phyloP scores from a whole-genome alignment of 2,329 filamentous ascomycete genomes.

The Lachnellula arida region DNA sequence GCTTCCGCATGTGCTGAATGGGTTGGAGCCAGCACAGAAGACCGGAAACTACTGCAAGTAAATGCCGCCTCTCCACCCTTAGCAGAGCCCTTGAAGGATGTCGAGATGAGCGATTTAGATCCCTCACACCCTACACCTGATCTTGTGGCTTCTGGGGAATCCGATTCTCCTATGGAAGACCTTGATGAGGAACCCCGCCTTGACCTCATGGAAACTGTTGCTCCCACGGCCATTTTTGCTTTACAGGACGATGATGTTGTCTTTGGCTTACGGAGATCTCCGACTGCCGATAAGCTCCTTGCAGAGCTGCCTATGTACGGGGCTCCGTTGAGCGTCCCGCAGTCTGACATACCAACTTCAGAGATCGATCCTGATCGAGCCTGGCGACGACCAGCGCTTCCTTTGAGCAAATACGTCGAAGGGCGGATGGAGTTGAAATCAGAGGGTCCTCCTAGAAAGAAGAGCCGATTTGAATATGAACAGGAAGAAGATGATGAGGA shows the following conservation, averaged over 20 bases:
- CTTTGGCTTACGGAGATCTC: constrained; percentile 70
- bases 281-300: constrained; percentile 70
- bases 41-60: constrained; percentile 65
- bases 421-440: constrained; percentile 70
- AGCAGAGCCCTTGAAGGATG: constrained; percentile 27
- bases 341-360: constrained; percentile 51
- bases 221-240: constrained; percentile 77
- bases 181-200: constrained; percentile 32
- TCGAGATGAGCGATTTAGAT: constrained; percentile 30
- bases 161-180: constrained; percentile 49
- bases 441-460: constrained; percentile 64
- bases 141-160: constrained; percentile 58
- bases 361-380: constrained; percentile 62
- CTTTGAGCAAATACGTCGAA: constrained; percentile 81
- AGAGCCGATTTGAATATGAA: constrained; percentile 76
- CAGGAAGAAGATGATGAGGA: constrained; percentile 66
- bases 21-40: constrained; percentile 59
- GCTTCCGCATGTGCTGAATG: constrained; percentile 83
- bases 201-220: constrained; percentile 40
- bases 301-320: constrained; percentile 79
- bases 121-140: constrained; percentile 57
- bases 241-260: constrained; percentile 78
- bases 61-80: constrained; percentile 46
- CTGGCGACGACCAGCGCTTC: constrained; percentile 74
- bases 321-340: constrained; percentile 54